Evolutionary conservation across 495 filamentous ascomycete species (phyloP).

Genomic region (Physcia stellaris): DNA sequence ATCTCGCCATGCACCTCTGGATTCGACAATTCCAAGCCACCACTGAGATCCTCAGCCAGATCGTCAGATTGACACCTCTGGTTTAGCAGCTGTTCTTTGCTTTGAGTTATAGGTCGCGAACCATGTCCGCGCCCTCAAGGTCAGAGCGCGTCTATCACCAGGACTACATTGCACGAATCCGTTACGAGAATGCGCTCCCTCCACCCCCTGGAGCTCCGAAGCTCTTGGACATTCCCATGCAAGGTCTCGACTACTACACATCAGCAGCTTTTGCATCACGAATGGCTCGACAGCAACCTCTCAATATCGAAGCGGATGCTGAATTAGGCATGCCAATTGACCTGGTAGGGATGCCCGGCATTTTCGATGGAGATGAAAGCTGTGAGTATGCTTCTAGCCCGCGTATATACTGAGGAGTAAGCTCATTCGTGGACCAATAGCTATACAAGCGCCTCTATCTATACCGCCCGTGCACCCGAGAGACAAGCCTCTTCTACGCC

Average conservation of each 20-base stretch:
- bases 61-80: too few species aligned
- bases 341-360: constrained; percentile 80
- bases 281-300: constrained; percentile 75
- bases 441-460: constrained; percentile 63
- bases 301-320: constrained; percentile 93
- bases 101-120: too few species aligned
- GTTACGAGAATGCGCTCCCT: constrained; percentile 89
- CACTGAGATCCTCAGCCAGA: too few species aligned
- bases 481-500: constrained; percentile 68
- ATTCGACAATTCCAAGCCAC: too few species aligned
- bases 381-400: constrained; percentile 44
- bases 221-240: constrained; percentile 89
- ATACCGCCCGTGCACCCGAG: constrained; percentile 59
- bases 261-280: constrained; percentile 76
- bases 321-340: constrained; percentile 97
- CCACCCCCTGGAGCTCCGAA: constrained; percentile 89
- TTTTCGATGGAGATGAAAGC: constrained; percentile 91
- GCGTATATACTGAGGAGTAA: background rate
- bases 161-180: constrained; percentile 88
- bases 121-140: constrained; percentile 16
- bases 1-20: too few species aligned
- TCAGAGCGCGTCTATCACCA: constrained; percentile 65
- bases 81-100: too few species aligned
- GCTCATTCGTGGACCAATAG: constrained; percentile 25
- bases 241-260: constrained; percentile 77